These are phyloP conservation scores for Pestalotiopsis sp. DNA, from an alignment of 2,329 filamentous ascomycete genomes.

Conservation along the genomic window DNA sequence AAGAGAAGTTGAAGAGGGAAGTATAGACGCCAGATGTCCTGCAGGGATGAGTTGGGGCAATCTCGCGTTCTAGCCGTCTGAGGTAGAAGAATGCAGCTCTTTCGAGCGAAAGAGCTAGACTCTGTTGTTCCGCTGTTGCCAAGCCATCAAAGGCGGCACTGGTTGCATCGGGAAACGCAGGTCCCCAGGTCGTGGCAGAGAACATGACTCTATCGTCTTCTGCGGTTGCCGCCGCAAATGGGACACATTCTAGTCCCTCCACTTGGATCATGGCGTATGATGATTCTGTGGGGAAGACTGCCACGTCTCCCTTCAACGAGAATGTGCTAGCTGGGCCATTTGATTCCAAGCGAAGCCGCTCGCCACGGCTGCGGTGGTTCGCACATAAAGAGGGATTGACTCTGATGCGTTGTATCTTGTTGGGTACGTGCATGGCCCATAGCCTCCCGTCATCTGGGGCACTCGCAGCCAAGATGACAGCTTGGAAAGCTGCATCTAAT, in stretches of 20 bases:
- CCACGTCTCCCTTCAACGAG: not conserved
- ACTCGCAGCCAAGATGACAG: slow-evolving; percentile 31
- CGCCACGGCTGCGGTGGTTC: no score
- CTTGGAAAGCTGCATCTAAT: slow-evolving; percentile 37
- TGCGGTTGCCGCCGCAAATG: not conserved
- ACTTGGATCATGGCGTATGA: not conserved
- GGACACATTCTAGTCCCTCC: not conserved
- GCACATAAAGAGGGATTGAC: not conserved
- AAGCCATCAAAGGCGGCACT: not conserved
- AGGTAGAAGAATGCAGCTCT: not conserved
- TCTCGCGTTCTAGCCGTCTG: no score
- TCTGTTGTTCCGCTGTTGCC: not conserved
- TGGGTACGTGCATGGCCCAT: slow-evolving; percentile 31
- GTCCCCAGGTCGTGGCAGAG: not conserved
- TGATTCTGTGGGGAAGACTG: not conserved
- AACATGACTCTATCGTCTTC: not conserved
- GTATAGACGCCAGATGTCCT: no score
- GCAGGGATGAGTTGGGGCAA: no score
- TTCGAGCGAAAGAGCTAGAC: not conserved
- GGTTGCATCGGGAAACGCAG: not conserved
- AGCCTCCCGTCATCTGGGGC: slow-evolving; percentile 34
- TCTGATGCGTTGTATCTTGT: slow-evolving; percentile 10
- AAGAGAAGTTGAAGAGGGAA: no score
- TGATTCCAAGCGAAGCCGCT: no score
- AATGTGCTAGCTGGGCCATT: not conserved